Conservation (phyloP, 805 yeast species). For the Diddensiella santjacobensis region DNA sequence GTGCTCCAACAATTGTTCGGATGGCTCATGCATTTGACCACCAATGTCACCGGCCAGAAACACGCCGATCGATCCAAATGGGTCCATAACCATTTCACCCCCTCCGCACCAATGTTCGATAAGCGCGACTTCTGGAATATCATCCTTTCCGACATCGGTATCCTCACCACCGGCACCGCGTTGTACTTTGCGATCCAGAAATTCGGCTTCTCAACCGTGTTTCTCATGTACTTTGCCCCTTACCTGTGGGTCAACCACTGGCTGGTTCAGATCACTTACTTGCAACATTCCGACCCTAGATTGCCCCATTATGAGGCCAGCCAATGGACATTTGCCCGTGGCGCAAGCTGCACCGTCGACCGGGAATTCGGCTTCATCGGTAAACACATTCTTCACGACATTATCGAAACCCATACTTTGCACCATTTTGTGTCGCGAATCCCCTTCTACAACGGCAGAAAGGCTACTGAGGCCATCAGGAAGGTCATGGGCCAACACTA, state of each 20-base stretch:
- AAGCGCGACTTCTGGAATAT: conserved; percentile 68
- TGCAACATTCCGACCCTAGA: conserved; percentile 76
- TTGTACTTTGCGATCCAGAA: conserved; percentile 57
- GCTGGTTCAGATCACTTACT: conserved; percentile 80
- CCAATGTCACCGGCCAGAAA: conserved; percentile 75
- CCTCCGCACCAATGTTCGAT: conserved; percentile 70
- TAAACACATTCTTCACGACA: conserved; percentile 75
- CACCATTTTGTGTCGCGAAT: conserved; percentile 82
- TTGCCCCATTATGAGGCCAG: conserved; percentile 75
- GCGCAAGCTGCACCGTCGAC: conserved; percentile 87
- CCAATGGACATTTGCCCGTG: conserved; percentile 77
- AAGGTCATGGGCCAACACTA: conserved; percentile 84
- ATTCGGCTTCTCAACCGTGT: conserved; percentile 60
- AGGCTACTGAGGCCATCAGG: conserved; percentile 72
- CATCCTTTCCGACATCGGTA: conserved; percentile 69
- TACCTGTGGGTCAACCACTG: conserved; percentile 82
- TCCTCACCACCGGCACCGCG: conserved; percentile 47
- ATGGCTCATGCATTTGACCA: conserved; percentile 61
- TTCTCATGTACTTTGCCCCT: conserved; percentile 72
- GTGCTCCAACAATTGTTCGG: conserved; percentile 73
- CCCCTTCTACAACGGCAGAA: conserved; percentile 78
- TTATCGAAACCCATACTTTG: conserved; percentile 84
- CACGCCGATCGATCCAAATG: conserved; percentile 47
- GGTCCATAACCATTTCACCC: conserved; percentile 65
- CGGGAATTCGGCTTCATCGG: conserved; percentile 81